A percentile compares a stretch with the other conserved stretches of the same genome.
phyloP scores from a whole-genome alignment of 495 filamentous ascomycete genomes.

The Copromyces sp. region DNA sequence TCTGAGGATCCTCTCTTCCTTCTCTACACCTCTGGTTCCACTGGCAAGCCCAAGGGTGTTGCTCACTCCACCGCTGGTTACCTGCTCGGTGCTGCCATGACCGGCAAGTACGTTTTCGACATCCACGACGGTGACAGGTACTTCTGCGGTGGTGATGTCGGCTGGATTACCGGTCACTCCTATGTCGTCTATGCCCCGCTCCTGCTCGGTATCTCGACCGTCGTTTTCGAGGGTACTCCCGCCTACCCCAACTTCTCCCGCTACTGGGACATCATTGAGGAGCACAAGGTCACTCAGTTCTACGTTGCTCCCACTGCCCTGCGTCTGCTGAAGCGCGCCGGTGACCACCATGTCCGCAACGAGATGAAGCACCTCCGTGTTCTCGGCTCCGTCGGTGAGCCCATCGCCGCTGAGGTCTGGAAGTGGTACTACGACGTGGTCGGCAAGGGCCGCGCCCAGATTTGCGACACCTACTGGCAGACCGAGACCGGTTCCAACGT shows the following conservation, averaged over 20 bases:
- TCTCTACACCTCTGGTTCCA: constrained; percentile 95
- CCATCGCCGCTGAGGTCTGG: constrained; percentile 97
- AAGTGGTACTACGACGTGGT: constrained; percentile 99
- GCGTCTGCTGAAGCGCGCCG: constrained; percentile 86
- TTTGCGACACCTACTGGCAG: constrained; percentile 99
- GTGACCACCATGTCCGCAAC: constrained; percentile 79
- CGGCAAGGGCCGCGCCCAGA: constrained; percentile 84
- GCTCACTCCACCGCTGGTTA: constrained; percentile 98
- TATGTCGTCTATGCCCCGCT: constrained; percentile 97
- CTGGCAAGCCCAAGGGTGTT: constrained; percentile 96
- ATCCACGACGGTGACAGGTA: constrained; percentile 88
- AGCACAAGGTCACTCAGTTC: constrained; percentile 93
- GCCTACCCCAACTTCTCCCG: constrained; percentile 96
- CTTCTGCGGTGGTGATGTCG: constrained; percentile 97
- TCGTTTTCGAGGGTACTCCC: constrained; percentile 98
- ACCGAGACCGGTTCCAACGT: constrained; percentile 97
- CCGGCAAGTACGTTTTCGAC: constrained; percentile 98
- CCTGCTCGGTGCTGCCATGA: constrained; percentile 81
- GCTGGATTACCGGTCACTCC: constrained; percentile 99
- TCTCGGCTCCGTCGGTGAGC: constrained; percentile 94
- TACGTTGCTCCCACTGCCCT: constrained; percentile 96
- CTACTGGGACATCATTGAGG: constrained; percentile 97
- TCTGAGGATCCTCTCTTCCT: constrained; percentile 96
- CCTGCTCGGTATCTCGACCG: constrained; percentile 81
- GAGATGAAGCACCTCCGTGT: constrained; percentile 84